These are phyloP conservation scores for Penicillium italicum DNA, from an alignment of 2,329 filamentous ascomycete genomes.

Conservation along the genomic window DNA sequence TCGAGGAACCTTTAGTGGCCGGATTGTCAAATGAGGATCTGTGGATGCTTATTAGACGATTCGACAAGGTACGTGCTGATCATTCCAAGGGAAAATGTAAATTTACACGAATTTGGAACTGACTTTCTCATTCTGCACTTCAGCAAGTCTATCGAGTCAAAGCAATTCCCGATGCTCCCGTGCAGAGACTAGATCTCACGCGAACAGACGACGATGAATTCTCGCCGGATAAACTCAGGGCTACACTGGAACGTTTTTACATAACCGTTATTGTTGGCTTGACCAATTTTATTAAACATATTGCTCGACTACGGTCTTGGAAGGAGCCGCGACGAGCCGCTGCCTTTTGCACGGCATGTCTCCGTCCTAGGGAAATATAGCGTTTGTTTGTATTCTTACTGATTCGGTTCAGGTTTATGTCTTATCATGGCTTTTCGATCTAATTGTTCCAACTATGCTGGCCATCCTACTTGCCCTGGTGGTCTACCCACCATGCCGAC, in stretches of 20 bases:
- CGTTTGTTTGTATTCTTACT: background rate
- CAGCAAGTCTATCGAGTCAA: slow-evolving; percentile 69
- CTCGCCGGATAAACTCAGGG: slow-evolving; percentile 75
- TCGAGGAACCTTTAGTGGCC: slow-evolving; percentile 53
- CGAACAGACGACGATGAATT: slow-evolving; percentile 81
- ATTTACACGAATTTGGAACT: background rate
- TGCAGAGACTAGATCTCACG: slow-evolving; percentile 72
- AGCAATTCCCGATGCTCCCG: slow-evolving; percentile 56
- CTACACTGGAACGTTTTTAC: slow-evolving; percentile 75
- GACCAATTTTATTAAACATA: slow-evolving; percentile 66
- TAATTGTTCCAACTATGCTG: slow-evolving; percentile 62
- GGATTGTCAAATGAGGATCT: slow-evolving; percentile 69
- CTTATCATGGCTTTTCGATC: slow-evolving; percentile 67
- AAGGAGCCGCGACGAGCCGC: slow-evolving; percentile 66
- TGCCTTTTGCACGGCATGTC: slow-evolving; percentile 57
- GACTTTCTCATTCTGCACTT: slow-evolving; percentile 7
- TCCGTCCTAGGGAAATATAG: background rate
- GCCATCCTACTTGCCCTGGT: slow-evolving; percentile 63
- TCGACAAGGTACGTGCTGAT: slow-evolving; percentile 60
- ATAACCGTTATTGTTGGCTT: slow-evolving; percentile 71
- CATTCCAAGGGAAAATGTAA: no score
- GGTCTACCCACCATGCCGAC: slow-evolving; percentile 59
- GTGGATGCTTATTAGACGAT: slow-evolving; percentile 67
- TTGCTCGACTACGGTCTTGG: slow-evolving; percentile 75
- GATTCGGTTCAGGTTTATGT: slow-evolving; percentile 46